phyloP scores from a whole-genome alignment of 495 filamentous ascomycete genomes.

The Xylaria intraflava region DNA sequence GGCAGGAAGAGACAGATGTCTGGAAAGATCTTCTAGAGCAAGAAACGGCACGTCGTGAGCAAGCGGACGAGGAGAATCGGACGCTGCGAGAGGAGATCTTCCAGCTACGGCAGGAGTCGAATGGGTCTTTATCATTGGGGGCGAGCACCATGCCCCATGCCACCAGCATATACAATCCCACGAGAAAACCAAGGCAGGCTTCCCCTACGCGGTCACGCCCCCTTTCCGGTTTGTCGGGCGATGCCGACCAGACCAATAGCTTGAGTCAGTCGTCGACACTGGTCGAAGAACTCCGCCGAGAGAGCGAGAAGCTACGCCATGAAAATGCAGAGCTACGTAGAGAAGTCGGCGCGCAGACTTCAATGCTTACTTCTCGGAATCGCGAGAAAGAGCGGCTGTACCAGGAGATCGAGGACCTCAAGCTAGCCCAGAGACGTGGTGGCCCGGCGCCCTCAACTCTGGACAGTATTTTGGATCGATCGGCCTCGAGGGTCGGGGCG shows the following conservation, averaged over 20 bases:
- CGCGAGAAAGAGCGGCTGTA: slow-evolving; percentile 91
- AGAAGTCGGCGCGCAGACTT: slow-evolving; percentile 91
- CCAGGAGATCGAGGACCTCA: slow-evolving; percentile 94
- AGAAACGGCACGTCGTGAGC: slow-evolving; percentile 82
- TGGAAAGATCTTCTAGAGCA: slow-evolving; percentile 95
- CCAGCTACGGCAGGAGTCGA: slow-evolving; percentile 60
- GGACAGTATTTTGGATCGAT: slow-evolving; percentile 88
- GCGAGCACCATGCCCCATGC: slow-evolving; percentile 43
- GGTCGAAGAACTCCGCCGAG: slow-evolving; percentile 53
- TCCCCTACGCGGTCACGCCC: slow-evolving; percentile 57
- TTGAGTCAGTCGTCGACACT: slow-evolving; percentile 59
- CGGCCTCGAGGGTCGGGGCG: slow-evolving; percentile 71
- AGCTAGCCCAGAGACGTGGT: slow-evolving; percentile 69
- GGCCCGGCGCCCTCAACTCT: slow-evolving; percentile 57
- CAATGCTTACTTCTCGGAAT: slow-evolving; percentile 94
- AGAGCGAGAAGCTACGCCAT: slow-evolving; percentile 72
- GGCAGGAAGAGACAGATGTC: slow-evolving; percentile 84
- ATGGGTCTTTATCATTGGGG: slow-evolving; percentile 22
- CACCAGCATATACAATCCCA: slow-evolving; percentile 57
- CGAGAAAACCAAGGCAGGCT: slow-evolving; percentile 50
- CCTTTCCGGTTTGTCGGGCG: slow-evolving; percentile 54
- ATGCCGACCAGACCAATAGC: slow-evolving; percentile 46
- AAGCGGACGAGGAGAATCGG: slow-evolving; percentile 81
- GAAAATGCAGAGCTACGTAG: slow-evolving; percentile 89
- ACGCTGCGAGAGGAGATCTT: slow-evolving; percentile 78